A percentile compares a stretch with the other conserved stretches of the same genome.
phyloP scores from a whole-genome alignment of 305 asterid genomes.

The Fraxinus baroniana region DNA sequence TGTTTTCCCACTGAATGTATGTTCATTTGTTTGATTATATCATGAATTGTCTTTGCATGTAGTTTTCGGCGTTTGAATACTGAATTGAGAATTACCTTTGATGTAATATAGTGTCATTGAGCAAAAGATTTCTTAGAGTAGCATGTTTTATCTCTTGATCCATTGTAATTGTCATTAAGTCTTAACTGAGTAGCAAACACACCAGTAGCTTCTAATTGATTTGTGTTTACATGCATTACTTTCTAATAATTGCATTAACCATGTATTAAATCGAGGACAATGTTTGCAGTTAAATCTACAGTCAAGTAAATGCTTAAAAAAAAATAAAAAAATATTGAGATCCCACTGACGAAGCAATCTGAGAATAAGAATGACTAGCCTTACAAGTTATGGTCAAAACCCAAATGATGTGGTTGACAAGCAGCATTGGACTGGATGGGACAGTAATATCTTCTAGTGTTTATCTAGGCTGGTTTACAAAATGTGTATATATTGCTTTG shows the following conservation, averaged over 20 bases:
- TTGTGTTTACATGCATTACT: background rate
- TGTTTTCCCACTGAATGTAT: constrained; percentile 37
- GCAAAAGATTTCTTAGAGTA: constrained; percentile 7
- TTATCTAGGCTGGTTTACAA: background rate
- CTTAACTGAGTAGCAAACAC: background rate
- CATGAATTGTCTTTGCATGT: constrained; percentile 30
- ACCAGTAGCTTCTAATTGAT: background rate
- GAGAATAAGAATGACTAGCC: background rate
- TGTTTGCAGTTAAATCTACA: background rate
- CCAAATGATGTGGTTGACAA: background rate
- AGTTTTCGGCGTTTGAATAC: constrained; percentile 27
- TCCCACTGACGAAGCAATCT: background rate
- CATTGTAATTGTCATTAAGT: background rate
- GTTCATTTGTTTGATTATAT: constrained; percentile 42
- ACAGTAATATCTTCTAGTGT: background rate
- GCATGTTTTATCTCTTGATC: background rate
- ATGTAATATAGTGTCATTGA: constrained; percentile 33
- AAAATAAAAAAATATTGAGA: background rate
- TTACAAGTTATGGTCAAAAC: background rate
- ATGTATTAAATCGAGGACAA: background rate
- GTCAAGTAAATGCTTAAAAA: background rate
- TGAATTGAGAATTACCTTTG: constrained; percentile 27
- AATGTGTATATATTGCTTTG: background rate
- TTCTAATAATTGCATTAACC: background rate
- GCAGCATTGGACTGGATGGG: background rate